Evolutionary conservation across 2,329 filamentous ascomycete genomes (phyloP).

Genomic region (Botrytis aclada): DNA sequence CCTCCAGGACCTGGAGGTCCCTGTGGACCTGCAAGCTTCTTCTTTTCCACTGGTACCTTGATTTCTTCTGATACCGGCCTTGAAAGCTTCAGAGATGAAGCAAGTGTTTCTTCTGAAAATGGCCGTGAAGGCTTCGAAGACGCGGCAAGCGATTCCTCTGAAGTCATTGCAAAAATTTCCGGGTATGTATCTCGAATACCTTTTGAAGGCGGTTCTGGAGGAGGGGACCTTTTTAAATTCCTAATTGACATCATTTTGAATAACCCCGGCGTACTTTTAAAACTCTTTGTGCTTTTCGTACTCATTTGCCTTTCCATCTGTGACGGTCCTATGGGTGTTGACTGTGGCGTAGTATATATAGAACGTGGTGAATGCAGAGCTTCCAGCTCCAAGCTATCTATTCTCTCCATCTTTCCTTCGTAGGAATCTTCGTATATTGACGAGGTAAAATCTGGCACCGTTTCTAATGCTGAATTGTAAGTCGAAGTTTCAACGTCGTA

Average conservation of each 20-base stretch:
- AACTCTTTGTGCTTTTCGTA: slow-evolving; percentile 1
- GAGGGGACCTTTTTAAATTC: neutral
- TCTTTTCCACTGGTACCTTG: neutral
- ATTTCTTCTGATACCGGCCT: neutral
- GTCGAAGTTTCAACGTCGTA: slow-evolving; percentile 16
- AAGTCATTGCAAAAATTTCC: neutral
- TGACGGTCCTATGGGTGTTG: neutral
- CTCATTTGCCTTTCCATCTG: neutral
- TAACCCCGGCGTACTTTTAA: neutral
- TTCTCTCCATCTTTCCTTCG: slow-evolving; percentile 1
- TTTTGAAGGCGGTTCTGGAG: neutral
- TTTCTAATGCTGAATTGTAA: slow-evolving; percentile 6
- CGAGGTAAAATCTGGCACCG: neutral
- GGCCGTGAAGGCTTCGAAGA: neutral
- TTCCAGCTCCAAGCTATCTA: neutral
- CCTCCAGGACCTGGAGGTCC: neutral
- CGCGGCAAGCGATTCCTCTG: neutral
- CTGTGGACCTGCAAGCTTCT: neutral
- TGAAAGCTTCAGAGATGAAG: neutral
- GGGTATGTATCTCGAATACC: neutral
- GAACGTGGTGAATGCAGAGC: neutral
- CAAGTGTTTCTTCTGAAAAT: neutral
- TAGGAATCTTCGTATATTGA: slow-evolving; percentile 4
- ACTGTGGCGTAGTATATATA: neutral
- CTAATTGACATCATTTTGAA: slow-evolving; percentile 13